phyloP scores from a whole-genome alignment of 2,329 filamentous ascomycete genomes.

The Ophioceras dolichostomum region DNA sequence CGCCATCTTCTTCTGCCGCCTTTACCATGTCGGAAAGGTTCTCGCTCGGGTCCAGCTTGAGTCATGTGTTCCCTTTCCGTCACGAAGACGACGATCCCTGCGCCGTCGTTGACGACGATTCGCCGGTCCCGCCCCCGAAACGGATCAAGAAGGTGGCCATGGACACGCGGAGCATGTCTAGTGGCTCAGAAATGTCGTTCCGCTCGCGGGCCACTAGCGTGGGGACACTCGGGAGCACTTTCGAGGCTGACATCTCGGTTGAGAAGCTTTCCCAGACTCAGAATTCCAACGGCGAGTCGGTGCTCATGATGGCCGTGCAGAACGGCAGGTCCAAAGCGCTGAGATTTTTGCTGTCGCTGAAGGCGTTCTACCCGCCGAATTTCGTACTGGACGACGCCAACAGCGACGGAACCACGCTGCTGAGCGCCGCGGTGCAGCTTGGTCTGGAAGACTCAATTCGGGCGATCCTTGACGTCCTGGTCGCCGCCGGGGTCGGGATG shows the following conservation, averaged over 20 bases:
- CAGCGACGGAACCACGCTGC: slow-evolving; percentile 76
- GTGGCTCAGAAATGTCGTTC: slow-evolving; percentile 72
- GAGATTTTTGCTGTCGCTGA: slow-evolving; percentile 65
- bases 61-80: slow-evolving; percentile 90
- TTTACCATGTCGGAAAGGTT: slow-evolving; percentile 33
- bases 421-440: slow-evolving; percentile 84
- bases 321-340: slow-evolving; percentile 60
- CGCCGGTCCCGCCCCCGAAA: slow-evolving; percentile 22
- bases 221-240: slow-evolving; percentile 56
- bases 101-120: slow-evolving; percentile 11
- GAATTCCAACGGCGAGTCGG: slow-evolving; percentile 63
- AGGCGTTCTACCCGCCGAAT: slow-evolving; percentile 60
- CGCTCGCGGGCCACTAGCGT: slow-evolving; percentile 70
- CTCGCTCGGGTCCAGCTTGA: slow-evolving; percentile 46
- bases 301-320: slow-evolving; percentile 78
- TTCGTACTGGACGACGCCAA: slow-evolving; percentile 74
- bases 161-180: slow-evolving; percentile 81
- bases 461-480: slow-evolving; percentile 60
- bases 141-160: slow-evolving; percentile 72
- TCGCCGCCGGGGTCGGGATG: slow-evolving; percentile 33
- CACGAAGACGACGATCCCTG: slow-evolving; percentile 32
- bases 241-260: slow-evolving; percentile 80
- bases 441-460: slow-evolving; percentile 65
- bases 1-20: slow-evolving; percentile 25
- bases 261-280: slow-evolving; percentile 64